Conservation (phyloP, 2,329 filamentous ascomycete species). For the Elsinoe arachidis region DNA sequence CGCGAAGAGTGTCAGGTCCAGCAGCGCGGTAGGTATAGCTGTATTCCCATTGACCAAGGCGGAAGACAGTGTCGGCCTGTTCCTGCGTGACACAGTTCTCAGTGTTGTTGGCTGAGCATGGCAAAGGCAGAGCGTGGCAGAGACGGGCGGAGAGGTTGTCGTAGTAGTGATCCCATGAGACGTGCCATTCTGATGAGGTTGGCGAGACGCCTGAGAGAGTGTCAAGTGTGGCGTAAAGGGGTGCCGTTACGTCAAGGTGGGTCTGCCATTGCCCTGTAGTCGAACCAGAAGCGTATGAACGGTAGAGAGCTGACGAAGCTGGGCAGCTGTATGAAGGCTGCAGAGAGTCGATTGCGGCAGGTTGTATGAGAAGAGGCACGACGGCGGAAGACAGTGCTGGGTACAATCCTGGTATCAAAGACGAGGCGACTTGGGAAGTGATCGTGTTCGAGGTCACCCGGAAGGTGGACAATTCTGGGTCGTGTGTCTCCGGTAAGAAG, state of each 20-base stretch:
- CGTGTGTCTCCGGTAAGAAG: constrained; percentile 52
- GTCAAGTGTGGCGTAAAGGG: constrained; percentile 55
- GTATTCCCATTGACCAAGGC: constrained; percentile 74
- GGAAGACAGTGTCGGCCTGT: constrained; percentile 61
- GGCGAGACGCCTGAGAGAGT: constrained; percentile 56
- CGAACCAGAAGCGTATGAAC: constrained; percentile 39
- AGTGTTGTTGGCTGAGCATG: constrained; percentile 51
- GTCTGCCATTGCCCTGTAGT: constrained; percentile 47
- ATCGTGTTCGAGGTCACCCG: constrained; percentile 76
- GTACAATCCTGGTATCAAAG: constrained; percentile 66
- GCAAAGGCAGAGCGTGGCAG: constrained; percentile 64
- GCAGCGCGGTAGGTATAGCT: constrained; percentile 66
- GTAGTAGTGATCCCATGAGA: constrained; percentile 71
- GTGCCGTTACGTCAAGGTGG: constrained; percentile 51
- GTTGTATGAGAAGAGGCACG: constrained; percentile 38
- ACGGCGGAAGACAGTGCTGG: constrained; percentile 24
- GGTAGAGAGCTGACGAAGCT: constrained; percentile 38
- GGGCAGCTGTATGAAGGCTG: constrained; percentile 65
- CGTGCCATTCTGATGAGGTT: constrained; percentile 55
- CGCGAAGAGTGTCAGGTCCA: constrained; percentile 48
- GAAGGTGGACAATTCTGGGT: constrained; percentile 47
- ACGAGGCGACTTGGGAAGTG: constrained; percentile 70
- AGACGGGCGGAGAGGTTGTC: constrained; percentile 74
- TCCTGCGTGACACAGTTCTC: constrained; percentile 52
- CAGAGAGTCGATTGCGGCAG: constrained; percentile 57